Percentiles rank a stretch among this genome's conserved stretches.
These are phyloP conservation scores for Solanum dulcamara DNA, from an alignment of 257 asterid genomes.

Conservation along the genomic window DNA sequence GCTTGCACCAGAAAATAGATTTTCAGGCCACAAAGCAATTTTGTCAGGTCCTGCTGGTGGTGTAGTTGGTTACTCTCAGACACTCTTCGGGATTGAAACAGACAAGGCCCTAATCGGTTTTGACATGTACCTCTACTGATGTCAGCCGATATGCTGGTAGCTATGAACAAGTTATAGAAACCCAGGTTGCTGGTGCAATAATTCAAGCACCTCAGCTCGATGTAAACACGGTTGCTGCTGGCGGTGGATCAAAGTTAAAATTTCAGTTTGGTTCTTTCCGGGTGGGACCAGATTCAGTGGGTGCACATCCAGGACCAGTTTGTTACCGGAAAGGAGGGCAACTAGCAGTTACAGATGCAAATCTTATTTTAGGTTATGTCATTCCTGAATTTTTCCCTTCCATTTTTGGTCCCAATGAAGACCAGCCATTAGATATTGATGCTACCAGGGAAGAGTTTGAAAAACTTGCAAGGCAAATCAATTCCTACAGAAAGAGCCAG, in stretches of 20 bases:
- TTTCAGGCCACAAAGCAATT: conserved; percentile 98
- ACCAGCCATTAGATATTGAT: conserved; percentile 62
- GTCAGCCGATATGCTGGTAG: conserved; percentile 93
- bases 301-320: conserved; percentile 98
- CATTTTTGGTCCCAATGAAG: conserved; percentile 84
- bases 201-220: conserved; percentile 99
- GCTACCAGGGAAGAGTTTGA: conserved; percentile 64
- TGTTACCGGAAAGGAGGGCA: conserved; percentile 95
- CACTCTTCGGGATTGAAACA: conserved; percentile 74
- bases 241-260: conserved; percentile 93
- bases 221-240: conserved; percentile 97
- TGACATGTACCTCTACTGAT: conserved; percentile 95
- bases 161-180: conserved; percentile 88
- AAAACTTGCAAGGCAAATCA: conserved; percentile 70
- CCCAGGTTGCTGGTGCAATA: conserved; percentile 84
- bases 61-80: conserved; percentile 95
- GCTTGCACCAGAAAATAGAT: conserved; percentile 83
- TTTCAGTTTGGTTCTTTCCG: conserved; percentile 90
- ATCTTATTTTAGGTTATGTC: conserved; percentile 74
- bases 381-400: conserved; percentile 89
- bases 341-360: conserved; percentile 87
- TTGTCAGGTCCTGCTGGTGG: conserved; percentile 99
- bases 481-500: conserved; percentile 56
- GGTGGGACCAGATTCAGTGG: conserved; percentile 97
- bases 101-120: conserved; percentile 89